Evolutionary conservation across 1,284 basidiomycete species (phyloP).

Genomic region (Cryptococcus jaspeensis): DNA sequence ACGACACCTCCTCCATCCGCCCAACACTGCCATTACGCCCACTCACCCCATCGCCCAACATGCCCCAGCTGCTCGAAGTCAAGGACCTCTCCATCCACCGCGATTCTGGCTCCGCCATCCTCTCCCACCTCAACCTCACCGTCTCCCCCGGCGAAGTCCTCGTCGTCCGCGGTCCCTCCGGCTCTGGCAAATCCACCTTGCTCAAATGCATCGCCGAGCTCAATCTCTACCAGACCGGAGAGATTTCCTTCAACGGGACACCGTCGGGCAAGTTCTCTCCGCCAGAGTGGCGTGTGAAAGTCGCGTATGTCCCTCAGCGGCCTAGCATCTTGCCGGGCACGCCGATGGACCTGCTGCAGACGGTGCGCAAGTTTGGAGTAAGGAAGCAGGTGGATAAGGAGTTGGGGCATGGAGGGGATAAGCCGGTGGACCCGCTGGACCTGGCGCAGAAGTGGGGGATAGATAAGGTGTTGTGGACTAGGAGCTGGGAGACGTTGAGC

Average conservation of each 20-base stretch:
- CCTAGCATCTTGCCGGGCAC: conserved; percentile 77
- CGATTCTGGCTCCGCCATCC: conserved; percentile 4
- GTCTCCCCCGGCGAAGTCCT: conserved; percentile 9
- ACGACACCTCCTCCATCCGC: too few relatives aligned
- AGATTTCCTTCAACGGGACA: conserved; percentile 66
- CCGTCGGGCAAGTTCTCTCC: conserved; percentile 57
- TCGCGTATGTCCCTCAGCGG: conserved; percentile 80
- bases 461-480: conserved; percentile 66
- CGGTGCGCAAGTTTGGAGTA: conserved; percentile 57
- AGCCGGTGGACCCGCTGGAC: conserved; percentile 55
- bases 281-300: conserved; percentile 69
- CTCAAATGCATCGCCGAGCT: conserved; percentile 79
- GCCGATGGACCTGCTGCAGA: conserved; percentile 67
- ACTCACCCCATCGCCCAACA: not conserved
- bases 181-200: conserved; percentile 16
- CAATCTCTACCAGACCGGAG: conserved; percentile 64
- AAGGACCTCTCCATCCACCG: not conserved
- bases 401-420: conserved; percentile 10
- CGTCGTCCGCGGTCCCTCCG: conserved; percentile 8
- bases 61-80: not conserved
- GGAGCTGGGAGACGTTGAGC: conserved; percentile 72
- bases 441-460: conserved; percentile 69
- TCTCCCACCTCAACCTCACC: conserved; percentile 6
- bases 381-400: not conserved
- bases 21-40: not conserved